Evolutionary conservation across 441 rosid species (phyloP), one percentile per base, ranked within the genome.

Genomic region (Bocquillonia castaneifolia): DNA sequence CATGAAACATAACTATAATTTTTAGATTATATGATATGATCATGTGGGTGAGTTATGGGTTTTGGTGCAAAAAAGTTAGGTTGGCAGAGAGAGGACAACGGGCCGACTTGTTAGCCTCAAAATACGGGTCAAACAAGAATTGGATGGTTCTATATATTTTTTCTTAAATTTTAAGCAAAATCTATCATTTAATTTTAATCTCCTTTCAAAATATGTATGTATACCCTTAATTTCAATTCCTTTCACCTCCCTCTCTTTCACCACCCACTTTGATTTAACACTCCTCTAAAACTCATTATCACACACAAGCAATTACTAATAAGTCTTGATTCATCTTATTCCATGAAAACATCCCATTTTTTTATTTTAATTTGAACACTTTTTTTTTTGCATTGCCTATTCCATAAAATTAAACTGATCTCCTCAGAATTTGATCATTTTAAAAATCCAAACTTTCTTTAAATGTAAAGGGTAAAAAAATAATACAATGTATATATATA

Each of bases 61-160:
- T 72, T 70, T 59, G 55, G 71, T 68, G 78, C 63, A 67, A 58
- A 45, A 64, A 48, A 62, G 73, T 70, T 69, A 75, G 84, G 86
- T 75, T 78, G 82, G 73, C 29, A 74, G 74, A 59, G 81, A 81
- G 85, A 82, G 80, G 80, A 84, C 86, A 84, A 48, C 66, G 81
- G 72, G 72, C 81, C 87, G 91, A 75, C 57, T 71, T 69, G 67
- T 78, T 31, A 77, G 94, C 82, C 94, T 75, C 50, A 74, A 79
- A 77, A 76, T 76, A 81, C 70, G 93, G 96, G 93, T 88, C 96
- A 90, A 88, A 90, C 93, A 85, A 86, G 89, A 83, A 74, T 50
- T 42, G 67, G 53, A 53, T 60, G 48, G 53, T 51, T 52, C 48
- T 32, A 73, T 75, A n/a, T n/a, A n/a, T n/a, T n/a, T 68, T 77